phyloP scores from a whole-genome alignment of 1,139 yeast species.

The Citeromyces siamensis region DNA sequence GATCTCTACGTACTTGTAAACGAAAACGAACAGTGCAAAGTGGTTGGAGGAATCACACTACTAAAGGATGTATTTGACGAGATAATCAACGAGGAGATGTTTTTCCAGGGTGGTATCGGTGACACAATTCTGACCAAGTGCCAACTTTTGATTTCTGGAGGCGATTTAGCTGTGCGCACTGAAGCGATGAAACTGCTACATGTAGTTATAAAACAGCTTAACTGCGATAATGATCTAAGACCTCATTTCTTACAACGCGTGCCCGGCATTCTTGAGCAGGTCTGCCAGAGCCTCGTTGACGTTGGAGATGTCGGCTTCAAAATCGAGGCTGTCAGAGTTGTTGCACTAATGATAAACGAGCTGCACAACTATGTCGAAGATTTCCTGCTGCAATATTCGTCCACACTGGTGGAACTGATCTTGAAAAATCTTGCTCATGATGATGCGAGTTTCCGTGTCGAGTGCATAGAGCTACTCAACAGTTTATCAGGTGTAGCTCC shows the following conservation, averaged over 20 bases:
- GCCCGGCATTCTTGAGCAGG: neutral
- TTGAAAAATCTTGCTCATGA: neutral
- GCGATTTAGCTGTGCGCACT: conserved; percentile 22
- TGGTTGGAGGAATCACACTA: conserved; percentile 59
- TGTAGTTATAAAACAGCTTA: conserved; percentile 35
- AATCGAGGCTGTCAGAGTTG: neutral
- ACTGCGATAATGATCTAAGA: neutral
- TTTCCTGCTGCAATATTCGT: neutral
- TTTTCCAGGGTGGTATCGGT: conserved; percentile 66
- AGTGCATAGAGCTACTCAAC: neutral
- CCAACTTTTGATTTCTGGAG: conserved; percentile 24
- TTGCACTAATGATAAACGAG: neutral
- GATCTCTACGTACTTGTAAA: conserved; percentile 28
- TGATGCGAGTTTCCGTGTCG: neutral
- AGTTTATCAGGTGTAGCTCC: too few species aligned
- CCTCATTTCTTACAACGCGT: neutral
- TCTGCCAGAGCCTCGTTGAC: neutral
- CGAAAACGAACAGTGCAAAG: conserved; percentile 21
- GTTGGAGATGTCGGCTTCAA: neutral
- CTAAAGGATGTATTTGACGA: conserved; percentile 78
- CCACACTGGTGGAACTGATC: neutral
- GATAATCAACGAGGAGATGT: conserved; percentile 74
- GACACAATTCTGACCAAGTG: conserved; percentile 35
- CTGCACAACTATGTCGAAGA: neutral
- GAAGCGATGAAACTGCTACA: conserved; percentile 40